Conservation (phyloP, 2,329 filamentous ascomycete genomes). For the Pezicula radicicola region DNA sequence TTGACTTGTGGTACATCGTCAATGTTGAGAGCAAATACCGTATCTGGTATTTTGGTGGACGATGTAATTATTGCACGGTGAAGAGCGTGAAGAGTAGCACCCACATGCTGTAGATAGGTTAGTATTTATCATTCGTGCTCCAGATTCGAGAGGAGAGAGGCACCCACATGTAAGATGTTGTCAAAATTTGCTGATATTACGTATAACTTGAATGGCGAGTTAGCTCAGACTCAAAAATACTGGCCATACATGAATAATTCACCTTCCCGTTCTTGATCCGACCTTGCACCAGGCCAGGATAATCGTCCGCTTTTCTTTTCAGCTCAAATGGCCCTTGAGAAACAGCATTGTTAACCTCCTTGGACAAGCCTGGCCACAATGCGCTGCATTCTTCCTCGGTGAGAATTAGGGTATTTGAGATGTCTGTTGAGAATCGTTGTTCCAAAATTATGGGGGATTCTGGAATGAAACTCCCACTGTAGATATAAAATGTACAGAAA, state of each 20-base stretch:
- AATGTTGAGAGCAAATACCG: slow-evolving; percentile 47
- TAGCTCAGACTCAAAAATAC: too few species aligned
- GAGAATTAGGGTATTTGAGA: slow-evolving; percentile 15
- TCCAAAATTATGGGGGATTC: too few species aligned
- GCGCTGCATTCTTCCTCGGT: slow-evolving; percentile 36
- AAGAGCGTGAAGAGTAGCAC: slow-evolving; percentile 47
- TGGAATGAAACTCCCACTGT: too few species aligned
- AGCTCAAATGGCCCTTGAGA: slow-evolving; percentile 39
- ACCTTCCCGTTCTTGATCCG: slow-evolving; percentile 36
- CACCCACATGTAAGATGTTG: too few species aligned
- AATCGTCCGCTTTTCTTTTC: slow-evolving; percentile 24
- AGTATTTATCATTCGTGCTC: not conserved
- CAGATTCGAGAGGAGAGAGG: too few species aligned
- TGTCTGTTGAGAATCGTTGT: not conserved
- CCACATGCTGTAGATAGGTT: not conserved
- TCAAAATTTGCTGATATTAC: too few species aligned
- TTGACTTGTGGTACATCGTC: slow-evolving; percentile 40
- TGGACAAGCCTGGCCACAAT: slow-evolving; percentile 40
- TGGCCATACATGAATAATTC: not conserved
- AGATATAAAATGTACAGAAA: too few species aligned
- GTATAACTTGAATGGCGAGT: too few species aligned
- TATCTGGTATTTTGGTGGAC: slow-evolving; percentile 41
- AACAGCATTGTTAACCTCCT: slow-evolving; percentile 39
- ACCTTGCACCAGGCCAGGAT: slow-evolving; percentile 34
- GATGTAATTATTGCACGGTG: slow-evolving; percentile 46